Evolutionary conservation across 2,329 filamentous ascomycete genomes (phyloP).

Genomic region (Diaporthe aspalathi): DNA sequence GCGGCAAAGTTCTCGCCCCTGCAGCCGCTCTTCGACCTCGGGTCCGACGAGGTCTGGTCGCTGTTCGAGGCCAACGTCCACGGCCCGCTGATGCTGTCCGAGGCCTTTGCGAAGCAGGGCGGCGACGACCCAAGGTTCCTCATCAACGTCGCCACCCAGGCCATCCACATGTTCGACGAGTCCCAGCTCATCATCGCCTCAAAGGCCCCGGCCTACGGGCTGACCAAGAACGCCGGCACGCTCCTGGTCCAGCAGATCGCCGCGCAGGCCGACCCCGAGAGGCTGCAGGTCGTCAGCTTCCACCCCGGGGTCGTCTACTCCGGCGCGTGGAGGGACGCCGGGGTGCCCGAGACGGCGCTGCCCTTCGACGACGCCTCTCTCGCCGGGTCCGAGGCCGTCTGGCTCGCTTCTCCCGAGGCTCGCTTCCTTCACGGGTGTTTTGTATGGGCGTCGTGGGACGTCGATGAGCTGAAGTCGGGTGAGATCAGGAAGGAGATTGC

Average conservation of each 20-base stretch:
- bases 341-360: not conserved
- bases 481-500: conserved; percentile 29
- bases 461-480: conserved; percentile 29
- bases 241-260: conserved; percentile 42
- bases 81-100: conserved; percentile 37
- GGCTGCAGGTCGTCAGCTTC: conserved; percentile 43
- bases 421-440: conserved; percentile 34
- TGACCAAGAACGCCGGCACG: conserved; percentile 43
- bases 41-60: conserved; percentile 38
- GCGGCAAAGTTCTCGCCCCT: conserved; percentile 30
- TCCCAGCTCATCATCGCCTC: conserved; percentile 40
- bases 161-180: conserved; percentile 40
- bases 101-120: conserved; percentile 40
- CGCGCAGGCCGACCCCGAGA: conserved; percentile 34
- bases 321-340: not conserved
- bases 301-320: conserved; percentile 42
- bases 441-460: conserved; percentile 31
- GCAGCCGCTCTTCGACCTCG: conserved; percentile 35
- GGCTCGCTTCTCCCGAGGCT: conserved; percentile 33
- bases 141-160: conserved; percentile 31
- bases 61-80: conserved; percentile 41
- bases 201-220: conserved; percentile 34
- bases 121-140: conserved; percentile 13
- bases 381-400: conserved; percentile 16
- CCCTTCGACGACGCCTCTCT: conserved; percentile 27